A percentile compares a stretch with the other conserved stretches of the same genome.
Evolutionary conservation across 305 asterid species (phyloP).

Genomic region (Stenogyne calaminthoides): DNA sequence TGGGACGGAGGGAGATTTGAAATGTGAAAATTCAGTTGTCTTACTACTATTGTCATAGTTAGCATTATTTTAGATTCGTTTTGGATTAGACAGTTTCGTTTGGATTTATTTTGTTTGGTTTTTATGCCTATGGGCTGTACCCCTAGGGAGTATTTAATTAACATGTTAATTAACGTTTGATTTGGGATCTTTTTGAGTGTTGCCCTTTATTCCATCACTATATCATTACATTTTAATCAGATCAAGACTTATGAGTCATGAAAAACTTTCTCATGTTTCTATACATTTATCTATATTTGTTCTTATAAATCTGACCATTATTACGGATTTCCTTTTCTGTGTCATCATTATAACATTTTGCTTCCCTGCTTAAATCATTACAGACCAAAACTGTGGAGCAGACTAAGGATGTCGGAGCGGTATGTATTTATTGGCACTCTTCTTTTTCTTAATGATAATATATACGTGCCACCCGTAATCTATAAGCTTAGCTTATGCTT

Average conservation of each 20-base stretch:
- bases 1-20: no score
- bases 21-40: no score
- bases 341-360: conserved; percentile 5
- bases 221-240: conserved; percentile 1
- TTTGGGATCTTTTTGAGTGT: no score
- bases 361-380: conserved; percentile 25
- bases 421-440: conserved; percentile 31
- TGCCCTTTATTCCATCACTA: no score
- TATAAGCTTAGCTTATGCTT: background rate
- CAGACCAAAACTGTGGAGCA: conserved; percentile 54
- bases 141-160: no score
- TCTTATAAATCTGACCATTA: background rate
- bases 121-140: no score
- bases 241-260: background rate
- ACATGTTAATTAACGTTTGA: no score
- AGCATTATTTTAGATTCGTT: no score
- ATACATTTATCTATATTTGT: background rate
- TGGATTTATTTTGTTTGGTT: no score
- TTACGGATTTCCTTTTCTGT: background rate
- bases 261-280: conserved; percentile 4
- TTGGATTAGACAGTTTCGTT: no score
- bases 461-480: conserved; percentile 11
- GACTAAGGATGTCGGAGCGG: conserved; percentile 56
- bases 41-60: no score
- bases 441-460: conserved; percentile 10